Conservation (phyloP, 495 filamentous ascomycete species). For the Aspergillus bridgeri region DNA sequence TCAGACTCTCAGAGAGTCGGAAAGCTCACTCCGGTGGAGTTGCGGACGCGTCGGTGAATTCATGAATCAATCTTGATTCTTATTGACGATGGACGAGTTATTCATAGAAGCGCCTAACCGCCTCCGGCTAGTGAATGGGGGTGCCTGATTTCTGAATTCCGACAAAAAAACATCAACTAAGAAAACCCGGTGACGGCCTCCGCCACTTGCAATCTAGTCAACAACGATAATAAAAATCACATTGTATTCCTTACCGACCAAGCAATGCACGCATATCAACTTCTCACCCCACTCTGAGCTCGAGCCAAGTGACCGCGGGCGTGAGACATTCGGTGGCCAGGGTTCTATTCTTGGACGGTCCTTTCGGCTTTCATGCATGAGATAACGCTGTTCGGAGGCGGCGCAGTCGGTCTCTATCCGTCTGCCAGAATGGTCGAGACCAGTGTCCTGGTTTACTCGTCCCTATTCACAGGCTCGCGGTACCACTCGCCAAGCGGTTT, state of each 20-base stretch:
- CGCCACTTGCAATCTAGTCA: background rate
- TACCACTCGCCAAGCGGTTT: constrained; percentile 4
- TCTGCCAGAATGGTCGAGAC: background rate
- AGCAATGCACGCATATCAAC: background rate
- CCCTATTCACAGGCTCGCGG: background rate
- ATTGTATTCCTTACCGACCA: too few relatives aligned
- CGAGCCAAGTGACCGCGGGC: background rate
- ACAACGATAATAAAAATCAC: too few relatives aligned
- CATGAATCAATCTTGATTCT: too few relatives aligned
- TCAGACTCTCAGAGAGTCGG: too few relatives aligned
- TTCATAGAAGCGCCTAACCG: too few relatives aligned
- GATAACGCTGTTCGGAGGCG: background rate
- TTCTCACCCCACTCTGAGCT: background rate
- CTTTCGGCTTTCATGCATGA: background rate
- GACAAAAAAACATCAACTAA: too few relatives aligned
- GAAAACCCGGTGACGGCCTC: too few relatives aligned
- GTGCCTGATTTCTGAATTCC: too few relatives aligned
- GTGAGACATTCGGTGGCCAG: constrained; percentile 1
- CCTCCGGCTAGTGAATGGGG: too few relatives aligned
- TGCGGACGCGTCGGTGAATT: too few relatives aligned
- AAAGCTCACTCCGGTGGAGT: too few relatives aligned
- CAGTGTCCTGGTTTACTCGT: background rate
- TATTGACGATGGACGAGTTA: too few relatives aligned
- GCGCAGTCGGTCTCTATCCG: background rate
- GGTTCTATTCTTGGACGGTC: constrained; percentile 2